These are phyloP conservation scores for Protomyces inundatus DNA, from an alignment of 1,139 yeast genomes.

Conservation along the genomic window DNA sequence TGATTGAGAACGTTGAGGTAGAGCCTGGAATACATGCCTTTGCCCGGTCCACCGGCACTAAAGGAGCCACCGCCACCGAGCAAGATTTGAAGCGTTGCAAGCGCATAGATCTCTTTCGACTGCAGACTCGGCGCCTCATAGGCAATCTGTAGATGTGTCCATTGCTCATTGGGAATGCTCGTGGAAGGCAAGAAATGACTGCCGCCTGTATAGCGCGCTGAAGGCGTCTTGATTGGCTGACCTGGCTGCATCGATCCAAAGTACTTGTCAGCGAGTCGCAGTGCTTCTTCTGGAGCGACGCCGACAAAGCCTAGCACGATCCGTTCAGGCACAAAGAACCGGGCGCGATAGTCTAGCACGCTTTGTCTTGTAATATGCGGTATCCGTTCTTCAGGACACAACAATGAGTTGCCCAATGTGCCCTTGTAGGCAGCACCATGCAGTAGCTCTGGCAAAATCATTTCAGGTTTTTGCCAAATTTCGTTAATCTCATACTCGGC, in stretches of 20 bases:
- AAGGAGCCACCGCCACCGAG: slow-evolving; percentile 98
- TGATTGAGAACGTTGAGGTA: slow-evolving; percentile 88
- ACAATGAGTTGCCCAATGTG: slow-evolving; percentile 79
- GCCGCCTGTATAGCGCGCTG: slow-evolving; percentile 66
- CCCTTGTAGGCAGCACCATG: slow-evolving; percentile 75
- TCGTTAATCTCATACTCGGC: slow-evolving; percentile 80
- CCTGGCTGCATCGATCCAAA: slow-evolving; percentile 56
- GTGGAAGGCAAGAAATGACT: slow-evolving; percentile 54
- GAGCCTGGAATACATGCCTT: slow-evolving; percentile 94
- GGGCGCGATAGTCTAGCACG: slow-evolving; percentile 57
- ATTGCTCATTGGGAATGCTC: slow-evolving; percentile 42
- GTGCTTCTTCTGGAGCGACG: slow-evolving; percentile 64
- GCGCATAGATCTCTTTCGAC: slow-evolving; percentile 81
- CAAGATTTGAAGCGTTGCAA: slow-evolving; percentile 83
- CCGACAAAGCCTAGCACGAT: slow-evolving; percentile 88
- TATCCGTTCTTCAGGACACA: slow-evolving; percentile 71
- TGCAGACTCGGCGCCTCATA: slow-evolving; percentile 83
- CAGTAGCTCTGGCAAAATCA: slow-evolving; percentile 77
- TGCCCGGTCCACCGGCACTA: slow-evolving; percentile 99
- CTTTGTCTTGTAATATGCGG: slow-evolving; percentile 51
- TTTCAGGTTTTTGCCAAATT: slow-evolving; percentile 76
- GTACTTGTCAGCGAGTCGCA: slow-evolving; percentile 56
- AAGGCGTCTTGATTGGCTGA: slow-evolving; percentile 27
- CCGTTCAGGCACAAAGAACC: slow-evolving; percentile 73
- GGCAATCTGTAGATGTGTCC: slow-evolving; percentile 80